phyloP scores from a whole-genome alignment of 768 basidiomycete genomes.

The Mrakia gelida region DNA sequence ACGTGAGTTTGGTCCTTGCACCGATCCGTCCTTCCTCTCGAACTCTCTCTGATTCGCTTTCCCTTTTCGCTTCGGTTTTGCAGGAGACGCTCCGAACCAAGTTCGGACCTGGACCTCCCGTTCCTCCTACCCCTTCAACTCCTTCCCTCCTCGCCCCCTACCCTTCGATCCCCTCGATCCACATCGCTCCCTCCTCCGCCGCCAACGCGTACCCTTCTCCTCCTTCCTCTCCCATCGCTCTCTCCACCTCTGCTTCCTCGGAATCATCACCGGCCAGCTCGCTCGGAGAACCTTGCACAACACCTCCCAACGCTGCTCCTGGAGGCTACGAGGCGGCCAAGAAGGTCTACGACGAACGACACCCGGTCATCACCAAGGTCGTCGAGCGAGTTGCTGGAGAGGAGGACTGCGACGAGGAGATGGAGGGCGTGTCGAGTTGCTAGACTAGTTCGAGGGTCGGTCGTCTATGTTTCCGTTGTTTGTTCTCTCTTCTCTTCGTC shows the following conservation, averaged over 20 bases:
- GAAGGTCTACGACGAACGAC: constrained; percentile 2
- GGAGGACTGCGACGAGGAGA: neutral
- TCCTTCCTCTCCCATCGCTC: constrained; percentile 5
- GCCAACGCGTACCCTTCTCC: constrained; percentile 10
- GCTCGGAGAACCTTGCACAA: constrained; percentile 6
- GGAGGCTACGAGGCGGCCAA: constrained; percentile 9
- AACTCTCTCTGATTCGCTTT: neutral
- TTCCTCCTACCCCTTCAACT: neutral
- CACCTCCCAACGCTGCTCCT: neutral
- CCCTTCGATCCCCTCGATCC: neutral
- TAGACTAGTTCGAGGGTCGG: neutral
- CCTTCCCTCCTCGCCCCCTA: neutral
- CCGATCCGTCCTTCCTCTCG: neutral
- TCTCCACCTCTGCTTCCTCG: neutral
- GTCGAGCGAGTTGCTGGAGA: neutral
- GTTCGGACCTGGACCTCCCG: neutral
- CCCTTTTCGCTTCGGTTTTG: neutral
- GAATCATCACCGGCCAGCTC: constrained; percentile 7
- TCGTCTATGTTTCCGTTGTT: neutral
- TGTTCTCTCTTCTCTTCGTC: neutral
- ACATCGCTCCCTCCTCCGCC: constrained; percentile 6
- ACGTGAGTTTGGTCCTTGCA: neutral
- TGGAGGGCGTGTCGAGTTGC: neutral
- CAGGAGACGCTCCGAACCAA: constrained; percentile 8
- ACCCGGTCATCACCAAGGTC: constrained; percentile 1